These are phyloP conservation scores for Metahyphopichia silvanorum DNA, from an alignment of 805 yeast genomes.

Conservation along the genomic window DNA sequence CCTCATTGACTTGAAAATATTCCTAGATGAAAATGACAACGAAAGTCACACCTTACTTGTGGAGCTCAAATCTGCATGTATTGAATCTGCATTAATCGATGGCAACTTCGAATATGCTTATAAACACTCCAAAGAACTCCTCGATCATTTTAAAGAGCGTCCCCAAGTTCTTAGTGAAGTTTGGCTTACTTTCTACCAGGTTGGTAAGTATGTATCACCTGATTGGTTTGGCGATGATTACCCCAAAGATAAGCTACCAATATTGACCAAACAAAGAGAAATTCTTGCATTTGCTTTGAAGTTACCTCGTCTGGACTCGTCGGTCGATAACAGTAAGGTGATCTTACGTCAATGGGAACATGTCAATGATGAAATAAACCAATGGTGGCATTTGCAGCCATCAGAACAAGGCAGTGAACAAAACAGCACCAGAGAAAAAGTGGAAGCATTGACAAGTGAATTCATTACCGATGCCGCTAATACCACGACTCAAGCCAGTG, in stretches of 20 bases:
- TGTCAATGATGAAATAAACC: conserved; percentile 35
- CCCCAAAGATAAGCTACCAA: conserved; percentile 15
- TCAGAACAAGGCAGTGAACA: conserved; percentile 3
- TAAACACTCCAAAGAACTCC: conserved; percentile 34
- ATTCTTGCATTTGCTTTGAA: conserved; percentile 51
- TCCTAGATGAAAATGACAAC: conserved; percentile 21
- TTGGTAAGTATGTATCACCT: conserved; percentile 49
- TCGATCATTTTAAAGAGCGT: conserved; percentile 16
- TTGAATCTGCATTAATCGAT: conserved; percentile 64
- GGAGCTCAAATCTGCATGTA: conserved; percentile 46
- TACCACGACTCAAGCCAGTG: conserved; percentile 35
- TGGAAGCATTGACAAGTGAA: conserved; percentile 13
- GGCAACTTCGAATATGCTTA: conserved; percentile 61
- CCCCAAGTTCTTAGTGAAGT: conserved; percentile 23
- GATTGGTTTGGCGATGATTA: conserved; percentile 25
- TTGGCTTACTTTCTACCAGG: conserved; percentile 77
- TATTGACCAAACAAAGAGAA: conserved; percentile 48
- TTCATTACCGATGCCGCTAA: conserved; percentile 27
- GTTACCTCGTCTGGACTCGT: conserved; percentile 31
- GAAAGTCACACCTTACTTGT: conserved; percentile 16
- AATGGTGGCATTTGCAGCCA: conserved; percentile 6
- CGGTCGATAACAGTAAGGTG: conserved; percentile 51
- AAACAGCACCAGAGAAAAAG: conserved; percentile 10
- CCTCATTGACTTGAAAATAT: conserved; percentile 38
- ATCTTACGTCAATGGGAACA: conserved; percentile 64